These are phyloP conservation scores for Amphicarpaea edgeworthii DNA, from an alignment of 306 rosid species.

Conservation along the genomic window DNA sequence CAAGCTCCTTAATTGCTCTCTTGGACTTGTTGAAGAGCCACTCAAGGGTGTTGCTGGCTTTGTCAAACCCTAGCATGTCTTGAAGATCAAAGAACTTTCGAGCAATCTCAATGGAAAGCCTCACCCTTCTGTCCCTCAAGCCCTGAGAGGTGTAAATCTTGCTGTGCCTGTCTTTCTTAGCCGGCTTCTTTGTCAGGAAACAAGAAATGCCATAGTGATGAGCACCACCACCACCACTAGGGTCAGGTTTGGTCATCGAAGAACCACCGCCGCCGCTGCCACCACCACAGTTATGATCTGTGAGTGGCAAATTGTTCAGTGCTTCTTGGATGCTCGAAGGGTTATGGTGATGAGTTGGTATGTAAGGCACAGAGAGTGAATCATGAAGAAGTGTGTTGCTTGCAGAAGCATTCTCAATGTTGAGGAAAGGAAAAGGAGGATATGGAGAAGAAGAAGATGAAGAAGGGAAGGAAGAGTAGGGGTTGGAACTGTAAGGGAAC, in stretches of 20 bases:
- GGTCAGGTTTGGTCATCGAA: constrained; percentile 44
- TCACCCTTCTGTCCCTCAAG: constrained; percentile 84
- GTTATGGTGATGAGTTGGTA: constrained; percentile 40
- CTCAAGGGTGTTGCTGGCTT: constrained; percentile 93
- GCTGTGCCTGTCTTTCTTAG: constrained; percentile 87
- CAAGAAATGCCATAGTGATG: constrained; percentile 44
- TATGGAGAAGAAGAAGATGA: constrained; percentile 45
- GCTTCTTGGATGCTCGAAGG: constrained; percentile 44
- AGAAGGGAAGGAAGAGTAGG: constrained; percentile 58
- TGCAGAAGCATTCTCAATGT: constrained; percentile 49
- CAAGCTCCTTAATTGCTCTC: constrained; percentile 70
- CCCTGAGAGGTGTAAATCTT: constrained; percentile 97
- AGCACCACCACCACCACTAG: neutral
- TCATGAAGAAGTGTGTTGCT: constrained; percentile 49
- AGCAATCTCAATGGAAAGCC: constrained; percentile 83
- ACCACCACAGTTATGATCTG: constrained; percentile 39
- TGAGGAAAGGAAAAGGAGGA: constrained; percentile 47
- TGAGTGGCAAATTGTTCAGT: constrained; percentile 41
- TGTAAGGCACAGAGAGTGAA: constrained; percentile 50
- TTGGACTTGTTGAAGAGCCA: constrained; percentile 86
- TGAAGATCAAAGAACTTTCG: constrained; percentile 96
- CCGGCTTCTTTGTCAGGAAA: constrained; percentile 45
- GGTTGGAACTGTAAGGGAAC: constrained; percentile 62
- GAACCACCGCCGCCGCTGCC: neutral
- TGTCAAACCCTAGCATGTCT: constrained; percentile 95